A percentile compares a stretch with the other conserved stretches of the same genome.
Evolutionary conservation across 2,329 filamentous ascomycete genomes (phyloP).

Genomic region (Colletotrichum nymphaeae): DNA sequence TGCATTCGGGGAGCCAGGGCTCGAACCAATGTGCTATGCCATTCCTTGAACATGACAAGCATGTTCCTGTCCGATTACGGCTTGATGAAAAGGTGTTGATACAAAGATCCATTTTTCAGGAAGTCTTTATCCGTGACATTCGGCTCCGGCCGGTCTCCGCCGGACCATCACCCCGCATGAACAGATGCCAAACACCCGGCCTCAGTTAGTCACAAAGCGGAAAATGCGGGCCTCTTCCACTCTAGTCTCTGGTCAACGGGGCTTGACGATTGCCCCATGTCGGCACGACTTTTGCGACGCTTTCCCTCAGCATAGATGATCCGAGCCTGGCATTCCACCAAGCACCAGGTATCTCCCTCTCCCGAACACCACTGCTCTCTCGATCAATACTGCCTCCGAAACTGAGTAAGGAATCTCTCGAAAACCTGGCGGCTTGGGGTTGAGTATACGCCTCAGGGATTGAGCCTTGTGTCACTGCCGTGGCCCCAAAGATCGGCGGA

Average conservation of each 20-base stretch:
- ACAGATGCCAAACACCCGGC: background rate
- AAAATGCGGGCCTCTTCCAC: background rate
- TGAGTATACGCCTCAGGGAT: too few relatives aligned
- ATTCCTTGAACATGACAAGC: too few relatives aligned
- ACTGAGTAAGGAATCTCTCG: too few relatives aligned
- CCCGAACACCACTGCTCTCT: too few relatives aligned
- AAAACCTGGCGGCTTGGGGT: too few relatives aligned
- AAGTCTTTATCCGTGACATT: background rate
- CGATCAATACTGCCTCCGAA: too few relatives aligned
- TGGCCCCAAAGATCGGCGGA: too few relatives aligned
- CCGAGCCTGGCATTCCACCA: too few relatives aligned
- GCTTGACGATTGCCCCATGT: background rate
- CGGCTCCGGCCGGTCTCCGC: constrained; percentile 13
- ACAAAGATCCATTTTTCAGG: background rate
- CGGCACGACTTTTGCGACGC: background rate
- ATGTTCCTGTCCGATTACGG: background rate
- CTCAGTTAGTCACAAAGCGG: background rate
- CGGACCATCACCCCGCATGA: constrained; percentile 3
- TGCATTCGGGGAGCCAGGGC: background rate
- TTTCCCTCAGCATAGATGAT: too few relatives aligned
- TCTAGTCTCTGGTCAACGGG: background rate
- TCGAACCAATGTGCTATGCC: background rate
- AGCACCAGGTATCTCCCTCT: too few relatives aligned
- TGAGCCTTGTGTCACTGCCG: too few relatives aligned
- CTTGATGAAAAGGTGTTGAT: background rate